Evolutionary conservation across 805 yeast genomes (phyloP), one percentile per base, ranked within the genome.

Genomic region (Lipomyces starkeyi): DNA sequence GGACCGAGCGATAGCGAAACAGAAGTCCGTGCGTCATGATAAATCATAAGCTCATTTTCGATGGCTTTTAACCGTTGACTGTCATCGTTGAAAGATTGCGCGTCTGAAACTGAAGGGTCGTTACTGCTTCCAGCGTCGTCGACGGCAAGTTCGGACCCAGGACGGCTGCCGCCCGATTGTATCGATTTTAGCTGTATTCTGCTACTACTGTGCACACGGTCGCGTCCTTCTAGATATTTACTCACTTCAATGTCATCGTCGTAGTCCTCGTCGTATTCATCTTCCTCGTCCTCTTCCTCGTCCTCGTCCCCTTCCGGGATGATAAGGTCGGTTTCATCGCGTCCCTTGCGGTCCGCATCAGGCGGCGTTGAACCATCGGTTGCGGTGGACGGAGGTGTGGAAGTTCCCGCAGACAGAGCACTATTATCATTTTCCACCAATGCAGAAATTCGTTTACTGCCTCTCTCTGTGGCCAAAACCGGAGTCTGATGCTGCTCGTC

Each of bases 231-330:
- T 3, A 27, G 56, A 53, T 22, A 29, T 53, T 53, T 35, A 22
- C 34, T 14, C 8, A 25, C 63, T 22, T 64, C 67, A 34, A 22
- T 35, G 9, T 34, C 63, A 27, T 61, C 64, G 13, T 27, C 64
- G 20, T 55, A 53, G 27, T 22, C 56, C 14, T 9, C 9, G 34
- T 53, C 34, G 34, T 25, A 53, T 25, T 22, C 56, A 11, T 29
- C 34, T 47, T 56, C 58, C 27, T 25, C 56, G n/a, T 53, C 56
- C 56, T 53, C 56, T 3, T 43, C 20, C 3, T 17, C 22, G 22
- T 43, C 49, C n/a, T 43, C 49, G 9, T 43, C 49, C 20, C 11
- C 6, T 7, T 43, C 49, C 4, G 49, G 49, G 8, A 43, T n/a
- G n/a, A 43, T 17, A n/a, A 43, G 49, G 9, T 43, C 49, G 9